Evolutionary conservation across 140 eudicot genomes (phyloP).

Genomic region (Erigeron philadelphicus): DNA sequence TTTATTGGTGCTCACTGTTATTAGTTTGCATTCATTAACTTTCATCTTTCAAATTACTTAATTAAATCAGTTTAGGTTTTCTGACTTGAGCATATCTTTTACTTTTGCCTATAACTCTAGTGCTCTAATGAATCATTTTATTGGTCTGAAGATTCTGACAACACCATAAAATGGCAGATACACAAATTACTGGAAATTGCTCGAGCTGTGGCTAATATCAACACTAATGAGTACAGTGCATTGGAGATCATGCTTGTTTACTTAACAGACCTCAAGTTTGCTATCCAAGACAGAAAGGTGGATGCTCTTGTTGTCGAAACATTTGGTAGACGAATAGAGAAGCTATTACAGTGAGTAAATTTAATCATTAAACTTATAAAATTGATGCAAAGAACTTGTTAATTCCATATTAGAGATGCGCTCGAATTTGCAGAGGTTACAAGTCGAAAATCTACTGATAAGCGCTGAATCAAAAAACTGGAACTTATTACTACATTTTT

Average conservation of each 20-base stretch:
- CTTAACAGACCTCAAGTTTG: constrained; percentile 80
- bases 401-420: constrained; percentile 15
- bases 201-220: constrained; percentile 61
- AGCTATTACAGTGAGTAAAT: constrained; percentile 75
- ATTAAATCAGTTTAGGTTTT: background rate
- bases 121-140: no score
- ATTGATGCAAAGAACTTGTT: background rate
- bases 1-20: background rate
- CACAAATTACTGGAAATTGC: constrained; percentile 81
- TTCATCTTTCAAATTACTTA: constrained; percentile 9
- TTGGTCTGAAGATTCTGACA: constrained; percentile 21
- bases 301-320: constrained; percentile 99
- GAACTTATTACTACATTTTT: background rate
- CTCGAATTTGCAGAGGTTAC: constrained; percentile 7
- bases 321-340: constrained; percentile 98
- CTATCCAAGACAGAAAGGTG: constrained; percentile 92
- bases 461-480: background rate
- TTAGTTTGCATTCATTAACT: constrained; percentile 1
- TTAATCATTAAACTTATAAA: constrained; percentile 7
- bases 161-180: constrained; percentile 52
- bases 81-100: no score
- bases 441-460: background rate
- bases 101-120: no score
- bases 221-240: constrained; percentile 72
- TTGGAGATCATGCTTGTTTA: constrained; percentile 71